Conservation (phyloP, 2,329 filamentous ascomycete genomes). For the Trichoderma koningiopsis region DNA sequence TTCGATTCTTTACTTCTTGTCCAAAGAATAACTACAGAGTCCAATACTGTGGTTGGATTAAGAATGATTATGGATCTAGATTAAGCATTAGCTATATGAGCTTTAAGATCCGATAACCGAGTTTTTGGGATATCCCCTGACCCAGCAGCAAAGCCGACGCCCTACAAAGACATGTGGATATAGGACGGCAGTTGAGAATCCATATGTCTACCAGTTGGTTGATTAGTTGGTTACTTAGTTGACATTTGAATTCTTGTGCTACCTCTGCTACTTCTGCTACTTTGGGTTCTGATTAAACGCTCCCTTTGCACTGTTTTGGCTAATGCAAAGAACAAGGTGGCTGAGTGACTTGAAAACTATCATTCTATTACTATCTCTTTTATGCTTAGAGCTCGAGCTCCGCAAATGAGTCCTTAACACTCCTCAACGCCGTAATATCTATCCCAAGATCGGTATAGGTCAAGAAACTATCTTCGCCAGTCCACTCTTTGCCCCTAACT, state of each 20-base stretch:
- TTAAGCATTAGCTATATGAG: neutral
- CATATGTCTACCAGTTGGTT: neutral
- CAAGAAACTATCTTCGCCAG: neutral
- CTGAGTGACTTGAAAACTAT: neutral
- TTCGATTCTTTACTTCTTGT: neutral
- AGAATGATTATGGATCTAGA: neutral
- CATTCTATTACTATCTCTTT: neutral
- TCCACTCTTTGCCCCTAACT: conserved; percentile 1
- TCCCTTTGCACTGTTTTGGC: neutral
- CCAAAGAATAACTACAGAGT: neutral
- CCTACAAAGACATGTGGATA: neutral
- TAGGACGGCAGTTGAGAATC: neutral
- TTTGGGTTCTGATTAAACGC: neutral
- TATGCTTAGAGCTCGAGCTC: neutral
- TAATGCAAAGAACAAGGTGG: neutral
- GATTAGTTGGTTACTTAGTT: neutral
- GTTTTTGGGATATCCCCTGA: neutral
- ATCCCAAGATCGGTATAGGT: neutral
- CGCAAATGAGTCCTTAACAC: neutral
- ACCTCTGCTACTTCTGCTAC: neutral
- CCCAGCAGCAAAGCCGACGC: neutral
- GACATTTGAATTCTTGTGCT: neutral
- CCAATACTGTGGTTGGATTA: neutral
- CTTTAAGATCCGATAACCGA: neutral
- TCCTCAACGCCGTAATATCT: neutral